Percentiles rank a stretch among this genome's conserved stretches.
phyloP scores from a whole-genome alignment of 345 rosid genomes.

The Boechera divaricarpa region DNA sequence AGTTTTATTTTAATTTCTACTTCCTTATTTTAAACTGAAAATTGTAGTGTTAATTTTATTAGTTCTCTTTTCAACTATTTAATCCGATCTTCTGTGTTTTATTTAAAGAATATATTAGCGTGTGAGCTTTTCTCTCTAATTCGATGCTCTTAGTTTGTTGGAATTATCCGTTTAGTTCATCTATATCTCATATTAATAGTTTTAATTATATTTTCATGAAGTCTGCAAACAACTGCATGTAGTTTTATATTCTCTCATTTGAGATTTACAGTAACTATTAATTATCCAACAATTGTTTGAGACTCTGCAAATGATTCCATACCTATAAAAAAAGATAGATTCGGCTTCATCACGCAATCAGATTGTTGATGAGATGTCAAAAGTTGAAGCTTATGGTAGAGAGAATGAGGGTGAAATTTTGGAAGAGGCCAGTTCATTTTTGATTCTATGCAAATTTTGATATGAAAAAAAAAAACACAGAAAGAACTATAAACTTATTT shows the following conservation, averaged over 20 bases:
- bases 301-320: conserved; percentile 45
- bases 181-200: no score
- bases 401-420: conserved; percentile 40
- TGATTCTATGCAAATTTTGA: conserved; percentile 4
- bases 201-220: neutral
- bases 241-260: conserved; percentile 5
- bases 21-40: no score
- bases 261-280: neutral
- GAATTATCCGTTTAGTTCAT: no score
- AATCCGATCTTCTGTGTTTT: no score
- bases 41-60: no score
- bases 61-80: no score
- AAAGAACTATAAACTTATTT: neutral
- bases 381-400: conserved; percentile 45
- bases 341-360: conserved; percentile 40
- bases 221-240: conserved; percentile 29
- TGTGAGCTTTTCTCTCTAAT: no score
- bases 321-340: conserved; percentile 46
- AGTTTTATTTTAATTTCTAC: no score
- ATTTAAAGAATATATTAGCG: no score
- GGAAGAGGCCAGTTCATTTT: conserved; percentile 48
- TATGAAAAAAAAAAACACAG: conserved; percentile 1
- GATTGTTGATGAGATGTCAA: conserved; percentile 34
- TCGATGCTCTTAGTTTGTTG: no score
- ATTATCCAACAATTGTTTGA: neutral